Percentiles rank a stretch among this genome's conserved stretches.
These are phyloP conservation scores for Pyrenophora tritici-repentis DNA, from an alignment of 2,329 filamentous ascomycete genomes.

Conservation along the genomic window DNA sequence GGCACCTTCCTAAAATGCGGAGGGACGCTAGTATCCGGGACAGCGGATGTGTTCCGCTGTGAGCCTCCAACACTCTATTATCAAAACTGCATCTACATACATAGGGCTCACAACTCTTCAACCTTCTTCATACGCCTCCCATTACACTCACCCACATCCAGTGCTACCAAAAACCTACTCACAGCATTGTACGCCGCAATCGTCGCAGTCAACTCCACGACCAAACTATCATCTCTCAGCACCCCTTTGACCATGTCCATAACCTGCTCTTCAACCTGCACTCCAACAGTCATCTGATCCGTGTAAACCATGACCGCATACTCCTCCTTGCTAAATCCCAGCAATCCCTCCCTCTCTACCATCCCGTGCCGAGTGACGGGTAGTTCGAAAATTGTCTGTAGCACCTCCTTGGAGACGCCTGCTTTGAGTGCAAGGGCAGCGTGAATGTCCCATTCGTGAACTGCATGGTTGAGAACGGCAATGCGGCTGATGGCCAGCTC, in stretches of 20 bases:
- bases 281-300: conserved; percentile 81
- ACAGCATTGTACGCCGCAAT: conserved; percentile 84
- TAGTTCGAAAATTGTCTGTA: conserved; percentile 53
- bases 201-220: conserved; percentile 81
- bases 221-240: conserved; percentile 68
- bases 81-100: not conserved
- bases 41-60: conserved; percentile 20
- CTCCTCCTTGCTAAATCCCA: conserved; percentile 55
- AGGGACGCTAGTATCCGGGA: conserved; percentile 25
- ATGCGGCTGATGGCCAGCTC: conserved; percentile 82
- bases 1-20: conserved; percentile 24
- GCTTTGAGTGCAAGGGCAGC: conserved; percentile 66
- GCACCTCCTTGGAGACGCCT: conserved; percentile 63
- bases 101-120: conserved; percentile 28
- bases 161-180: conserved; percentile 78
- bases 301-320: conserved; percentile 74
- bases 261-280: conserved; percentile 70
- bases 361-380: conserved; percentile 27
- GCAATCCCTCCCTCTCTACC: conserved; percentile 23
- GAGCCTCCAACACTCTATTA: not conserved
- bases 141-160: conserved; percentile 65
- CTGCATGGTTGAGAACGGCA: conserved; percentile 79
- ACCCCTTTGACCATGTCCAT: conserved; percentile 65
- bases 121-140: conserved; percentile 39
- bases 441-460: conserved; percentile 86